phyloP scores from a whole-genome alignment of 2,329 filamentous ascomycete genomes.

The Plectosphaerella sp. region DNA sequence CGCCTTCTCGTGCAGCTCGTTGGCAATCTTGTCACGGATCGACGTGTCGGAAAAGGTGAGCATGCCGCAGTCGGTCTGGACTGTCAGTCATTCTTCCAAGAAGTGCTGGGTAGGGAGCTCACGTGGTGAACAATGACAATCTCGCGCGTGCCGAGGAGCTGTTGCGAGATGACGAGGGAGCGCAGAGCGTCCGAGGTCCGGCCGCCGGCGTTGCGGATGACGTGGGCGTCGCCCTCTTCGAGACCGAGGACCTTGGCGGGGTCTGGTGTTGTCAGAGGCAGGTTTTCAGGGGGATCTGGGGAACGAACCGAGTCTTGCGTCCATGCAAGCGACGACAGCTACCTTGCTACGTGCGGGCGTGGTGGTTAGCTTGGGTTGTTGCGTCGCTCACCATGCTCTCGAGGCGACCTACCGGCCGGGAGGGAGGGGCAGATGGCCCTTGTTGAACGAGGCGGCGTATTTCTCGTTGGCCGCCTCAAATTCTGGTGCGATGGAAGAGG shows the following conservation, averaged over 20 bases:
- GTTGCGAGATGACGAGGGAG: constrained; percentile 62
- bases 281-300: background rate
- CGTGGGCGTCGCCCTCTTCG: constrained; percentile 60
- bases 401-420: constrained; percentile 29
- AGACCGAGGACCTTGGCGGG: constrained; percentile 59
- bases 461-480: constrained; percentile 34
- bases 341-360: background rate
- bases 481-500: constrained; percentile 14
- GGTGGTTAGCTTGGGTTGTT: background rate
- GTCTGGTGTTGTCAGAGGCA: constrained; percentile 25
- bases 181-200: constrained; percentile 56
- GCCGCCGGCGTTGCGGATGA: constrained; percentile 59
- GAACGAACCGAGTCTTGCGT: constrained; percentile 45
- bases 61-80: constrained; percentile 50
- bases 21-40: constrained; percentile 48
- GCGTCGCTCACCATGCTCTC: background rate
- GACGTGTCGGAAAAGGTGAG: constrained; percentile 61
- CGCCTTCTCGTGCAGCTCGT: constrained; percentile 52
- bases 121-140: constrained; percentile 56
- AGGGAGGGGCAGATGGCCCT: constrained; percentile 63
- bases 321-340: constrained; percentile 60
- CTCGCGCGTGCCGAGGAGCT: constrained; percentile 61
- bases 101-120: background rate
- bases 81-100: background rate
- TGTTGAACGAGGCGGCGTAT: constrained; percentile 63